Percentiles rank a stretch among this genome's conserved stretches.
Conservation (phyloP, 441 rosid genomes). For the Gossypium davidsonii region DNA sequence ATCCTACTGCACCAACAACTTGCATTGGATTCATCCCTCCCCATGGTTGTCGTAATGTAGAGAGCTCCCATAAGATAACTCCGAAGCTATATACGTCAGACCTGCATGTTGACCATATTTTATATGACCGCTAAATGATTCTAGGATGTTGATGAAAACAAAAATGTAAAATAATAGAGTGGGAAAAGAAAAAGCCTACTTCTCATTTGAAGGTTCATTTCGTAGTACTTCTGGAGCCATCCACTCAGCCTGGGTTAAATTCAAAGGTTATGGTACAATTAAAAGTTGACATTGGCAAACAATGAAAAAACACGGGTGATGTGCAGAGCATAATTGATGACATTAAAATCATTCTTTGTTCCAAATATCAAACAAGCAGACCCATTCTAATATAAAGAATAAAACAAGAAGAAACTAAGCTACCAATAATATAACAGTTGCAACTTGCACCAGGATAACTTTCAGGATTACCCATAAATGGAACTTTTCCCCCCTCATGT, state of each 20-base stretch:
- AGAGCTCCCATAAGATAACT: conserved; percentile 91
- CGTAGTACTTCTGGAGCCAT: conserved; percentile 99
- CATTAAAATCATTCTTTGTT: not conserved
- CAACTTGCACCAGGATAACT: not conserved
- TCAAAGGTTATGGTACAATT: not conserved
- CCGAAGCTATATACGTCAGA: conserved; percentile 94
- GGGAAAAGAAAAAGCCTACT: conserved; percentile 39
- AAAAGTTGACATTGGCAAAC: conserved; percentile 1
- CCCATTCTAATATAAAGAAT: not conserved
- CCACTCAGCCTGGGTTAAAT: conserved; percentile 82
- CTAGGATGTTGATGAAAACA: conserved; percentile 5
- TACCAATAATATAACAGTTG: not conserved
- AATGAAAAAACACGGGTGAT: not conserved
- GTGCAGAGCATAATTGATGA: not conserved
- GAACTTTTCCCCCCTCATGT: not conserved
- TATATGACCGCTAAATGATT: not conserved
- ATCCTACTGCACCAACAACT: conserved; percentile 98
- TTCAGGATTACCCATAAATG: not conserved
- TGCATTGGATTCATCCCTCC: conserved; percentile 99
- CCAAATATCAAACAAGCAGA: not conserved
- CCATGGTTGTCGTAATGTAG: conserved; percentile 85
- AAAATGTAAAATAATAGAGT: not conserved
- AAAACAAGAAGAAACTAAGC: not conserved
- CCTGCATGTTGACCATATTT: conserved; percentile 36
- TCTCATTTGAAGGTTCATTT: conserved; percentile 93